These are phyloP conservation scores for Coelastrella sp. DNA, from an alignment of 139 green algal species.

Conservation along the genomic window DNA sequence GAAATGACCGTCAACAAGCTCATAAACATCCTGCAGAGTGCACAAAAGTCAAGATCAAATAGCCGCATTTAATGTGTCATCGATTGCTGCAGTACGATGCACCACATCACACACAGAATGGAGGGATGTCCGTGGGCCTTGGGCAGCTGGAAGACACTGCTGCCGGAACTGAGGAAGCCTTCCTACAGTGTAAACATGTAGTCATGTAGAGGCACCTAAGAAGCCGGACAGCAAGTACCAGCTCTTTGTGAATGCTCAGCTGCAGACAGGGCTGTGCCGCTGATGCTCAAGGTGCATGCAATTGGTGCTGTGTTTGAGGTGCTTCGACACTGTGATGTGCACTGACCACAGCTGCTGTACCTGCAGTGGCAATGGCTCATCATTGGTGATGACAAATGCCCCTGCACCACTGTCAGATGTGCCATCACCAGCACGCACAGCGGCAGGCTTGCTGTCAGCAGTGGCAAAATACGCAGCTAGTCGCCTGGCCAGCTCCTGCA, in stretches of 20 bases:
- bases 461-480: conserved; percentile 61
- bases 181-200: too few species aligned
- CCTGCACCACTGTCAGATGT: conserved; percentile 2
- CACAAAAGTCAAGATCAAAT: background rate
- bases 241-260: too few species aligned
- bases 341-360: conserved; percentile 26
- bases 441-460: conserved; percentile 46
- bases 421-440: background rate
- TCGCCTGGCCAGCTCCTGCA: conserved; percentile 63
- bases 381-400: conserved; percentile 55
- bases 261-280: too few species aligned
- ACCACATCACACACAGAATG: too few species aligned
- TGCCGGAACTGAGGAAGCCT: too few species aligned
- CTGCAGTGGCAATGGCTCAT: conserved; percentile 72
- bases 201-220: too few species aligned
- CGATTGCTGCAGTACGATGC: too few species aligned
- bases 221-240: too few species aligned
- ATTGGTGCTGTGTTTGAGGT: background rate
- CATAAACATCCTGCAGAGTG: conserved; percentile 52
- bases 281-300: too few species aligned
- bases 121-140: too few species aligned
- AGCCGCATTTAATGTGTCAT: too few species aligned
- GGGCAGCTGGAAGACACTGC: too few species aligned
- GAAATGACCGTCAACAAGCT: conserved; percentile 70
- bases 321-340: background rate